phyloP scores from a whole-genome alignment of 345 rosid species.

The Eucalyptus erythrocorys region DNA sequence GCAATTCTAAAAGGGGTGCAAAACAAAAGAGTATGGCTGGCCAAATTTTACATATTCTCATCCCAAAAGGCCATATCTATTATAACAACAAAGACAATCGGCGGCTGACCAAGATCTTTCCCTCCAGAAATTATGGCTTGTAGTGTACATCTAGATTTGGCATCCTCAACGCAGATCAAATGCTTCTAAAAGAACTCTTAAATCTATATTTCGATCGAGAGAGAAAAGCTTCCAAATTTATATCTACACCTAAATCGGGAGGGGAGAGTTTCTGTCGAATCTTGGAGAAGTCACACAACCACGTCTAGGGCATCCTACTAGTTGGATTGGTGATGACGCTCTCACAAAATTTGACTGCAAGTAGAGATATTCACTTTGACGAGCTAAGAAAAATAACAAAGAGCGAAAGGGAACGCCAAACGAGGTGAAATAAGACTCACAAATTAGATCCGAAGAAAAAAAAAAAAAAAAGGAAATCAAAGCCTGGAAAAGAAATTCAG shows the following conservation, averaged over 20 bases:
- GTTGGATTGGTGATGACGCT: neutral
- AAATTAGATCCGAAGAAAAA: too few species aligned
- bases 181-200: neutral
- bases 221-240: neutral
- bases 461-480: neutral
- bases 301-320: neutral
- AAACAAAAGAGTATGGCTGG: too few species aligned
- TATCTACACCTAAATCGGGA: neutral
- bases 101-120: too few species aligned
- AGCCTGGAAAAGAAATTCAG: neutral
- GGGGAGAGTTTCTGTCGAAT: neutral
- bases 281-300: neutral
- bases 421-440: neutral
- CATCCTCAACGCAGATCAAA: neutral
- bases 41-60: too few species aligned
- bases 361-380: accelerated
- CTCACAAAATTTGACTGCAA: neutral
- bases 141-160: too few species aligned
- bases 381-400: neutral
- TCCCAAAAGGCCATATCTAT: accelerated
- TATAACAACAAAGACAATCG: too few species aligned
- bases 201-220: too few species aligned
- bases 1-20: neutral
- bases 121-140: neutral
- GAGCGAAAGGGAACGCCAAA: too few species aligned